Evolutionary conservation across 1,284 basidiomycete genomes (phyloP).

Genomic region (Ustilago vetiveriae): DNA sequence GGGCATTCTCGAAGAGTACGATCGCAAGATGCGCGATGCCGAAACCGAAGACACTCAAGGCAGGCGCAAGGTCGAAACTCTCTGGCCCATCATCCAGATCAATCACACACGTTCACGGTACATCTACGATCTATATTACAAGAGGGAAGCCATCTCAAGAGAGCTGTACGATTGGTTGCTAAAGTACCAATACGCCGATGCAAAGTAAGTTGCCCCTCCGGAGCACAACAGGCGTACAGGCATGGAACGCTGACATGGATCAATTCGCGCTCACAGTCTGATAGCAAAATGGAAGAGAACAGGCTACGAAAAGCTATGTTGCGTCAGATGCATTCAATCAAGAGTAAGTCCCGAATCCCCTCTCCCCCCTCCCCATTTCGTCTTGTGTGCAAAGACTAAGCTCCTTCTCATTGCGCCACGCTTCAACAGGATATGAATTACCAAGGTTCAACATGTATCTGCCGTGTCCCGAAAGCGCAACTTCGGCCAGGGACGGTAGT

Average conservation of each 20-base stretch:
- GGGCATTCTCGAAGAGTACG: slow-evolving; percentile 64
- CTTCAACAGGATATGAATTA: slow-evolving; percentile 99
- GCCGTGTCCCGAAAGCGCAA: slow-evolving; percentile 93
- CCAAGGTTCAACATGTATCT: slow-evolving; percentile 98
- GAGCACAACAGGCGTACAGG: not conserved
- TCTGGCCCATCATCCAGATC: slow-evolving; percentile 99
- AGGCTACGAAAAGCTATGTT: slow-evolving; percentile 98
- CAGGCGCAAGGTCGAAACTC: slow-evolving; percentile 92
- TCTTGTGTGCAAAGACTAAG: too few relatives aligned
- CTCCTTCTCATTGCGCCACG: too few relatives aligned
- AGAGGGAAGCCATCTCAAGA: slow-evolving; percentile 90
- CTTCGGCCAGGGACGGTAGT: slow-evolving; percentile 91
- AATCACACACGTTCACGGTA: slow-evolving; percentile 87
- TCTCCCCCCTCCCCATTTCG: slow-evolving; percentile 8
- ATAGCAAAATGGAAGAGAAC: slow-evolving; percentile 99
- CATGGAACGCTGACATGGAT: not conserved
- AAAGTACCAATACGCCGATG: slow-evolving; percentile 96
- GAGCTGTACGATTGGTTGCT: slow-evolving; percentile 98
- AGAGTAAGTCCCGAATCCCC: slow-evolving; percentile 71
- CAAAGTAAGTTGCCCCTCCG: slow-evolving; percentile 76
- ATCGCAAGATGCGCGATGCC: slow-evolving; percentile 65
- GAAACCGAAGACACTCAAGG: slow-evolving; percentile 98
- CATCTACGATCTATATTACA: slow-evolving; percentile 99
- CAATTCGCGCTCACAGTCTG: slow-evolving; percentile 72
- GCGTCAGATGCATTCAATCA: slow-evolving; percentile 94